These are phyloP conservation scores for Hyphopichia khmerensis DNA, from an alignment of 1,139 yeast genomes.

Conservation along the genomic window DNA sequence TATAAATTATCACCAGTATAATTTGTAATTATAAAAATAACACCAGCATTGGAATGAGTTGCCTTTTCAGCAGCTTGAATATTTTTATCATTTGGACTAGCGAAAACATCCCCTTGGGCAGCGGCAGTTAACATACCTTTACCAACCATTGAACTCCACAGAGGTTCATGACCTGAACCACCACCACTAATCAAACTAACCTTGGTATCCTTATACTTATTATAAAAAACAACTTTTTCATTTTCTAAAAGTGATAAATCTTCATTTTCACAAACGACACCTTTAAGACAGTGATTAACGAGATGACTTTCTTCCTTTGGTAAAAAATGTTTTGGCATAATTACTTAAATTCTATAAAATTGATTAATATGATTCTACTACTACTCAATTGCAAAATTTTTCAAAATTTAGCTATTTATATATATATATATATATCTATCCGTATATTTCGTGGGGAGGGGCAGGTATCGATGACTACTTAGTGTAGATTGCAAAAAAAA, in stretches of 20 bases:
- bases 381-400: no score
- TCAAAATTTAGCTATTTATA: background rate
- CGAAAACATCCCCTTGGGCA: slow-evolving; percentile 47
- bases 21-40: slow-evolving; percentile 23
- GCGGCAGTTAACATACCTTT: slow-evolving; percentile 45
- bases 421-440: background rate
- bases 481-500: background rate
- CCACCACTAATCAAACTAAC: slow-evolving; percentile 32
- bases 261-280: slow-evolving; percentile 26
- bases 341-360: background rate
- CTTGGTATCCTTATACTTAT: slow-evolving; percentile 20
- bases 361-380: no score
- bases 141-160: slow-evolving; percentile 45
- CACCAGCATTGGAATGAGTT: slow-evolving; percentile 22
- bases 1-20: slow-evolving; percentile 35
- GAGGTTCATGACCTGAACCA: slow-evolving; percentile 48
- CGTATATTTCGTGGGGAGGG: background rate
- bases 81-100: slow-evolving; percentile 43
- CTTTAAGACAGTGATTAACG: slow-evolving; percentile 19
- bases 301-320: slow-evolving; percentile 18
- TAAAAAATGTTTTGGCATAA: slow-evolving; percentile 25
- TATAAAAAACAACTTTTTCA: slow-evolving; percentile 36
- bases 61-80: slow-evolving; percentile 35
- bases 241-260: slow-evolving; percentile 24
- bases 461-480: background rate